Base-by-base conservation (phyloP, 495 filamentous ascomycete genomes). In the Talaromyces adpressus region DNA sequence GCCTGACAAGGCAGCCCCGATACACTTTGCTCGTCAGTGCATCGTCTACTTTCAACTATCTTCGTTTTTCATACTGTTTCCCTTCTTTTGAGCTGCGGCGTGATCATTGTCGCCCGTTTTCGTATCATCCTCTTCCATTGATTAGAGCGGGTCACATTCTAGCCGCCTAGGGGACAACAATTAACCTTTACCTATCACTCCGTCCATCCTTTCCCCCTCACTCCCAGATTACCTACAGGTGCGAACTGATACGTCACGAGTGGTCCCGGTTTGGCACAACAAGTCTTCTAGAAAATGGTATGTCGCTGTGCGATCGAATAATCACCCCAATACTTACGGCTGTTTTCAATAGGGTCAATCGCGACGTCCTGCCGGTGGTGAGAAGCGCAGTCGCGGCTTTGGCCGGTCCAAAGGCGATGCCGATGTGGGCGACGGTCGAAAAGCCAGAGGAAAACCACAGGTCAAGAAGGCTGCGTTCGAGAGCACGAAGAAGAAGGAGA, bases 401-500 rank as follows among this genome's bases (percentile, higher is more conserved):
- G 78, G 78, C 65, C 78, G 78, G 67, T 75, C 72, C 62, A 81
- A 81, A 69, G 77, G 71, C 23, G 71, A 67, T 62, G 77, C 77
- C 62, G 78, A 81, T 65, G 71, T 78, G 45, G 76, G 78, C 65
- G 78, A 79, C 68, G 77, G 76, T 22, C 76, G 78, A 52, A 69
- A 71, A 67, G 59, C 72, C 64, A 78, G 82, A 53, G 79, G 81
- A 67, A 85, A 86, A 70, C 79, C 84, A 47, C 90, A 89, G 76
- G 89, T 95, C 66, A 93, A 92, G 77, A 98, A 97, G 79, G 95
- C 95, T 57, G 88, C 88, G 23, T 99, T 93, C 75, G 95, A 99
- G 76, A 92, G 84, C 23, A 90, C 87, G 60, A 97, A 97, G 84
- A 98, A 97, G 87, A 98, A 97, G 85, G 92, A 98, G 76, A 93